Conservation (phyloP, 352 stramenopile species). For the Phytopythium montanum region DNA sequence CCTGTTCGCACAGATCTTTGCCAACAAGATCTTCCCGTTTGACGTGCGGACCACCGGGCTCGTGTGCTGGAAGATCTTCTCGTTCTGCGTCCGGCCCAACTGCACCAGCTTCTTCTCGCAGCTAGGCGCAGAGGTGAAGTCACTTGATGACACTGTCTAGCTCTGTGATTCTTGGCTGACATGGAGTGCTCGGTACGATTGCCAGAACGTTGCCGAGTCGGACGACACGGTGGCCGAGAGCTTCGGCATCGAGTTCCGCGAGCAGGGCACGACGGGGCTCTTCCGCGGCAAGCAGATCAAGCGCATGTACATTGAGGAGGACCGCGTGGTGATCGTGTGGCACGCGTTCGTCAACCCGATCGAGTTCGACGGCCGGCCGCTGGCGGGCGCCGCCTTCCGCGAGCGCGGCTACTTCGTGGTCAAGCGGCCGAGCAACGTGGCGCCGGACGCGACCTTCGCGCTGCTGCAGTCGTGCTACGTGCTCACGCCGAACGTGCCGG, state of each 20-base stretch:
- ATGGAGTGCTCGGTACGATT: slow-evolving; percentile 2
- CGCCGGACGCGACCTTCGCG: slow-evolving; percentile 12
- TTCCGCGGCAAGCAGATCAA: slow-evolving; percentile 6
- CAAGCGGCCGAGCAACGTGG: slow-evolving; percentile 15
- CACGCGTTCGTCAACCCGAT: slow-evolving; percentile 36
- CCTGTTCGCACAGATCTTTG: slow-evolving; percentile 44
- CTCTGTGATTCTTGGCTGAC: background rate
- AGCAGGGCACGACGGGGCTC: slow-evolving; percentile 11
- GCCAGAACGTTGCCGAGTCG: slow-evolving; percentile 3
- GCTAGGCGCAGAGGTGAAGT: slow-evolving; percentile 26
- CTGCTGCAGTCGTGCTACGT: slow-evolving; percentile 35
- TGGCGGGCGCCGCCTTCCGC: slow-evolving; percentile 21
- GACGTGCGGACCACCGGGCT: slow-evolving; percentile 25
- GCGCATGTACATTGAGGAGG: slow-evolving; percentile 2
- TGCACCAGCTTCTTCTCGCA: slow-evolving; percentile 36
- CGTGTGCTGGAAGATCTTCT: slow-evolving; percentile 39
- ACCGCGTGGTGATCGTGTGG: slow-evolving; percentile 10
- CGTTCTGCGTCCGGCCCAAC: slow-evolving; percentile 29
- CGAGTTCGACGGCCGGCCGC: slow-evolving; percentile 26
- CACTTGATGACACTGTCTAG: background rate
- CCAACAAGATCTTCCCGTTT: slow-evolving; percentile 43
- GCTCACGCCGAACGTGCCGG: slow-evolving; percentile 26
- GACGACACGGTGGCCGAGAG: slow-evolving; percentile 22
- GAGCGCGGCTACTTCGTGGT: slow-evolving; percentile 38
- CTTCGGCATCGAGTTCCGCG: slow-evolving; percentile 17